Evolutionary conservation across 78 protist genomes (phyloP), one percentile per base, ranked within the genome.

Genomic region (Creolimax fragrantissima): DNA sequence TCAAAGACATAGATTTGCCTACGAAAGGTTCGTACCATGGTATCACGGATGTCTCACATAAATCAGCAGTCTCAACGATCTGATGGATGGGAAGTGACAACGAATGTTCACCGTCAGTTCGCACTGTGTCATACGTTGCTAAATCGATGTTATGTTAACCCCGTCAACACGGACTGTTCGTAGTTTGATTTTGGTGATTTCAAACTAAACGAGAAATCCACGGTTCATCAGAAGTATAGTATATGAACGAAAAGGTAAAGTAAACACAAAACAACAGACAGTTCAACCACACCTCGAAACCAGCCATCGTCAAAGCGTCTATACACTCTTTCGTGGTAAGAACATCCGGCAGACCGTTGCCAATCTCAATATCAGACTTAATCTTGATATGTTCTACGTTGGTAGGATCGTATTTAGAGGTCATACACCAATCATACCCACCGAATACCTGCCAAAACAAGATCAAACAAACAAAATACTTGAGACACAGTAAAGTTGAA

Each of bases 391-490:
- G 97, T 3, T 3, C 81, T 90, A 5, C 85, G 92, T 94, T 93
- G 89, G 67, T 17, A 37, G 45, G 89, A 90, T 96, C 96, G 93
- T 74, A 97, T 90, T 89, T 92, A 93, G 92, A 89, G 85, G 98
- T 96, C 93, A 95, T 66, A 92, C 91, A 44, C 99, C 97, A 96
- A 89, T 96, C 97, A 93, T 96, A 96, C 90, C 89, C 93, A 90
- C 81, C 94, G 90, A 95, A 97, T n/a, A n/a, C n/a, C n/a, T n/a
- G n/a, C n/a, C n/a, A n/a, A n/a, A n/a, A n/a, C n/a, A n/a, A n/a
- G 66, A n/a, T 2, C 44, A 93, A 95, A 3, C 99, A 98, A 32
- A n/a, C n/a, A n/a, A n/a, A n/a, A n/a, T n/a, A n/a, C n/a, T n/a
- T n/a, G n/a, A n/a, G n/a, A n/a, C n/a, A n/a, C n/a, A n/a, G n/a